phyloP scores from a whole-genome alignment of 768 basidiomycete species.

The Leucocoprinus leucothites region DNA sequence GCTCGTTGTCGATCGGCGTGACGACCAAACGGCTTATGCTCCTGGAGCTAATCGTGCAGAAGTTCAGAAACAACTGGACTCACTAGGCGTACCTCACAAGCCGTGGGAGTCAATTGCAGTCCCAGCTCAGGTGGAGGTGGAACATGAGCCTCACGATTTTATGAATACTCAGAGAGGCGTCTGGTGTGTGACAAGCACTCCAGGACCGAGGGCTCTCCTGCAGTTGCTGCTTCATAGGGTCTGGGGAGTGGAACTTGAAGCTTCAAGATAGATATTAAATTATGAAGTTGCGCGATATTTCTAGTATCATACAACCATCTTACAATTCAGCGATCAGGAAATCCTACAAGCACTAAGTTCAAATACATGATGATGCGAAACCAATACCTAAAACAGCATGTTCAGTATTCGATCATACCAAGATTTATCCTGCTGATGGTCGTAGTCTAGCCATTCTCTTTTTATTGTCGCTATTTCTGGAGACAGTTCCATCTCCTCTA shows the following conservation, averaged over 20 bases:
- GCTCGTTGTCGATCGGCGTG: slow-evolving; percentile 79
- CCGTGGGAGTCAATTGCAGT: slow-evolving; percentile 48
- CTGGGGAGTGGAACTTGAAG: slow-evolving; percentile 12
- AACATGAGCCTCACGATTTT: slow-evolving; percentile 20
- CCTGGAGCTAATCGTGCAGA: slow-evolving; percentile 64
- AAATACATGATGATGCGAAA: neutral
- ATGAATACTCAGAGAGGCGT: slow-evolving; percentile 28
- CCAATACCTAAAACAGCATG: slow-evolving; percentile 18
- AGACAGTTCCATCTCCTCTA: slow-evolving; percentile 22
- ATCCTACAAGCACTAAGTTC: too few species aligned
- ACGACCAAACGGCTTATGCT: slow-evolving; percentile 60
- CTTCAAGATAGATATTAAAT: neutral
- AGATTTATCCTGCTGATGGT: neutral
- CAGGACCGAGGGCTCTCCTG: slow-evolving; percentile 50
- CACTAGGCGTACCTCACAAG: slow-evolving; percentile 25
- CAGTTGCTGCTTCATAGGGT: slow-evolving; percentile 13
- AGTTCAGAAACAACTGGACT: slow-evolving; percentile 53
- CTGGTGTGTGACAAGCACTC: slow-evolving; percentile 53
- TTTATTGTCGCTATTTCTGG: slow-evolving; percentile 21
- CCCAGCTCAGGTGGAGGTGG: slow-evolving; percentile 54
- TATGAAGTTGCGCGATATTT: neutral
- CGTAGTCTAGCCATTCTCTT: slow-evolving; percentile 8
- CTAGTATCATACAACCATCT: neutral
- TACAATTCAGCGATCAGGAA: too few species aligned
- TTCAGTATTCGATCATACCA: slow-evolving; percentile 22